Conservation (phyloP, 495 filamentous ascomycete species). For the Tuber microsphaerosporum region DNA sequence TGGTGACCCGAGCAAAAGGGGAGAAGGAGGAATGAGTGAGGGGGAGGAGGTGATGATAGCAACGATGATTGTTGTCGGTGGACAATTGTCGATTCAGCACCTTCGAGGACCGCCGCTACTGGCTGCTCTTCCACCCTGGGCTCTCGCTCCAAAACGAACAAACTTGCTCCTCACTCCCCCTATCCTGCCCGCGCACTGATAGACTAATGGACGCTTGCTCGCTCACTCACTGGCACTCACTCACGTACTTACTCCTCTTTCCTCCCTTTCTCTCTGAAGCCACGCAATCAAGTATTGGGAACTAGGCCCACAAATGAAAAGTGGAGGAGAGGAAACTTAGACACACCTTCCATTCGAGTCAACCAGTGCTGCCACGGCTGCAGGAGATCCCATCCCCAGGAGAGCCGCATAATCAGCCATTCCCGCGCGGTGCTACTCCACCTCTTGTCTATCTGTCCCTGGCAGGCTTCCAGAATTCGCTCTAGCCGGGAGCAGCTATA, state of each 20-base stretch:
- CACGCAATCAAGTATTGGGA: slow-evolving; percentile 32
- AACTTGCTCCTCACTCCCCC: background rate
- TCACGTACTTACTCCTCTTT: slow-evolving; percentile 21
- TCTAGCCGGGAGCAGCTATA: slow-evolving; percentile 31
- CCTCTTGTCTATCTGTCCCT: slow-evolving; percentile 31
- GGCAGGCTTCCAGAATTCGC: slow-evolving; percentile 36
- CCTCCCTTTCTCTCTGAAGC: slow-evolving; percentile 32
- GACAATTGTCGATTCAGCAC: slow-evolving; percentile 1
- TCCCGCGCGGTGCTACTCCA: slow-evolving; percentile 16
- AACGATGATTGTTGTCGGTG: slow-evolving; percentile 7
- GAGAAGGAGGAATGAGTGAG: background rate
- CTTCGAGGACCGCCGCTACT: slow-evolving; percentile 27
- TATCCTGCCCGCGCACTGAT: background rate
- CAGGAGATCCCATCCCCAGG: slow-evolving; percentile 38
- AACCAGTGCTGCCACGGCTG: slow-evolving; percentile 27
- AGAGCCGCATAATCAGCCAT: slow-evolving; percentile 40
- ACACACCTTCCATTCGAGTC: slow-evolving; percentile 38
- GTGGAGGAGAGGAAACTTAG: slow-evolving; percentile 36
- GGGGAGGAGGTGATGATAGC: background rate
- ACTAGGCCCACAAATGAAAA: slow-evolving; percentile 30
- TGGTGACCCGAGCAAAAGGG: slow-evolving; percentile 18
- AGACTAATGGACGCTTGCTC: background rate
- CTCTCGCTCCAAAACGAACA: background rate
- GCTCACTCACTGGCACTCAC: background rate
- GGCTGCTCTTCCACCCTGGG: background rate